Evolutionary conservation across 1,139 yeast genomes (phyloP).

Genomic region (Pichia sp.): DNA sequence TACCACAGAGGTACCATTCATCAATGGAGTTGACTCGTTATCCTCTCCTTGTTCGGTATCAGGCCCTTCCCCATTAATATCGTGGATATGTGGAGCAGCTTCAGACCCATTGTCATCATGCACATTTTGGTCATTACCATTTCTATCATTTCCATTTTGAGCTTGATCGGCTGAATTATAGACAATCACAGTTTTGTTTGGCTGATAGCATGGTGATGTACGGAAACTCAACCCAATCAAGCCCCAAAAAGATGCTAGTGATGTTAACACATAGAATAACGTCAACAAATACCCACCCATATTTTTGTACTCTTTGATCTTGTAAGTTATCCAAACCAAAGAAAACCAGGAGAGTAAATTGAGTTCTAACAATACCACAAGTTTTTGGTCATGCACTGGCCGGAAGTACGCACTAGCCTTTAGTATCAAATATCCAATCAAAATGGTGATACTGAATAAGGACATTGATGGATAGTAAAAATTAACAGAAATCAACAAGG

Average conservation of each 20-base stretch:
- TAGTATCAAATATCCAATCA: conserved; percentile 53
- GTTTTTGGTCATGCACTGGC: conserved; percentile 70
- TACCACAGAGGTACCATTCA: conserved; percentile 29
- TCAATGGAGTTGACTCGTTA: conserved; percentile 22
- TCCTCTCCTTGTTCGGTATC: neutral
- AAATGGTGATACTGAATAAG: conserved; percentile 41
- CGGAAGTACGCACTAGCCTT: conserved; percentile 47
- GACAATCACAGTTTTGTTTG: conserved; percentile 13
- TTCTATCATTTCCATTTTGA: neutral
- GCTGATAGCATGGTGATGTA: conserved; percentile 24
- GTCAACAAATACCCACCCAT: conserved; percentile 61
- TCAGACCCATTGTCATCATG: neutral
- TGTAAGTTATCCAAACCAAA: conserved; percentile 44
- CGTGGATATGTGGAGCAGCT: conserved; percentile 7
- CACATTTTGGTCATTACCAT: neutral
- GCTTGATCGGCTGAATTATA: conserved; percentile 24
- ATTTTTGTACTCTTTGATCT: conserved; percentile 44
- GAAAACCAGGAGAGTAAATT: conserved; percentile 54
- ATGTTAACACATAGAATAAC: conserved; percentile 47
- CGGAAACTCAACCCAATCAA: conserved; percentile 37
- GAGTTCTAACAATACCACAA: conserved; percentile 57
- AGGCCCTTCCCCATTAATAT: conserved; percentile 8
- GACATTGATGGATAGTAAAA: conserved; percentile 47
- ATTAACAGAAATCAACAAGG: conserved; percentile 56
- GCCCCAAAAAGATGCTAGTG: conserved; percentile 55